Evolutionary conservation across 2,329 filamentous ascomycete species (phyloP), one percentile per base, ranked within the genome.

Genomic region (Alternaria postmessia): DNA sequence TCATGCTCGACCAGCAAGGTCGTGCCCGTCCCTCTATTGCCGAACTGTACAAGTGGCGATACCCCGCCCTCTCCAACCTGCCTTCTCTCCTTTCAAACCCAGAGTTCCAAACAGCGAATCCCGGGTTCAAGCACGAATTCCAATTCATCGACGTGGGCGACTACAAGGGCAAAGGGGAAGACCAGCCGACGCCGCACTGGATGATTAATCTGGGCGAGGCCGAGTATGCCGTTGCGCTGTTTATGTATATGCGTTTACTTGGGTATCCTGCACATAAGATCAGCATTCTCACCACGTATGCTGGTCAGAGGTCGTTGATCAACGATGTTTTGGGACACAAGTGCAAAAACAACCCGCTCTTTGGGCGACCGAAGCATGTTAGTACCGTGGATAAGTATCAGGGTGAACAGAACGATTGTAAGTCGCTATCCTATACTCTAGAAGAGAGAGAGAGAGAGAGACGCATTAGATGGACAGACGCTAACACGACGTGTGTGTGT

Each of bases 341-440:
- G 59, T 99, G 95, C 78, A 90, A 89, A 38, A 90, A 87, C 70
- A 96, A 93, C 70, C 82, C 89, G 2, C 82, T 98, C 20, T 99
- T 99, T 79, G 94, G 94, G 8, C 82, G 97, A 78, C 95, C 95
- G 18, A 91, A 90, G 78, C 90, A 91, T 54, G 92, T 99, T 28
- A 94, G 92, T 4, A 99, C 96, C 5, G 94, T 99, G 64, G 95
- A 99, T 82, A 97, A 97, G 78, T 99, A 98, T 74, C 95, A 99
- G 82, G 96, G 95, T 77, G 95, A 99, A 83, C 95, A 99, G 80
- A 99, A 99, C 79, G 95, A 99, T 75, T 98, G 92, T 95, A 85
- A 85, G 91, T 24, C 7, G 30, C n/a, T 36, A 24, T 47, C 7
- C n/a, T 7, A 5, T 5, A 16, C 9, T 26, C n/a, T 14, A 14